Conservation (phyloP, 2,329 filamentous ascomycete genomes). For the Didymella exigua region DNA sequence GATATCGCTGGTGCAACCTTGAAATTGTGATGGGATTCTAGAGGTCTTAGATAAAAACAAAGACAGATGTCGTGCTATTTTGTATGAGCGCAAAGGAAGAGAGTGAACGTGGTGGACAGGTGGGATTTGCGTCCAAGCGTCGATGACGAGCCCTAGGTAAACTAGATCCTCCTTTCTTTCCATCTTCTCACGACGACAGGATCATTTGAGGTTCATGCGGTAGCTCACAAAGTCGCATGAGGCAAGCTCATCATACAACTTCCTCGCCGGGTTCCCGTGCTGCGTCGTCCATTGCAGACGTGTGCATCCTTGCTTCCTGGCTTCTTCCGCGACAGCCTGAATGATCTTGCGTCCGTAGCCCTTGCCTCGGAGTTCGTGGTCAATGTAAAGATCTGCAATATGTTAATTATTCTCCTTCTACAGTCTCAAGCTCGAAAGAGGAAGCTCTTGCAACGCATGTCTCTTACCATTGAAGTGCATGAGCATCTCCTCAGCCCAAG, state of each 20-base stretch:
- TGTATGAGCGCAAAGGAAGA: background rate
- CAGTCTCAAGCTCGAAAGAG: background rate
- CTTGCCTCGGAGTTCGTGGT: constrained; percentile 15
- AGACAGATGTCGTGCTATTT: too few relatives aligned
- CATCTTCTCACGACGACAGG: background rate
- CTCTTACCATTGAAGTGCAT: constrained; percentile 17
- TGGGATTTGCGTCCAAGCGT: background rate
- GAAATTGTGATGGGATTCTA: background rate
- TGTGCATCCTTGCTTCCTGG: constrained; percentile 8
- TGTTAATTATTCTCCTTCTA: background rate
- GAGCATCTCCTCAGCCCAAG: constrained; percentile 16
- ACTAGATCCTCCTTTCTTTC: background rate
- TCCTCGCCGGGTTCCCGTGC: constrained; percentile 16
- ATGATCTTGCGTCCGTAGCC: constrained; percentile 16
- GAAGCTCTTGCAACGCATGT: background rate
- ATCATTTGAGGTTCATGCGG: constrained; percentile 3
- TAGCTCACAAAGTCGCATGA: constrained; percentile 12
- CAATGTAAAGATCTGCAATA: constrained; percentile 7
- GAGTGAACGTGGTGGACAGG: background rate
- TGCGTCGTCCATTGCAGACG: constrained; percentile 17
- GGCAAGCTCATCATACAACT: constrained; percentile 16
- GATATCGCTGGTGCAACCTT: constrained; percentile 20
- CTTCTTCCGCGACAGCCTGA: constrained; percentile 9
- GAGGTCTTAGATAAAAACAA: too few relatives aligned
- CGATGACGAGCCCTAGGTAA: background rate